Evolutionary conservation across 2,329 filamentous ascomycete species (phyloP), one percentile per base, ranked within the genome.

Genomic region (Plectosphaerella plurivora): DNA sequence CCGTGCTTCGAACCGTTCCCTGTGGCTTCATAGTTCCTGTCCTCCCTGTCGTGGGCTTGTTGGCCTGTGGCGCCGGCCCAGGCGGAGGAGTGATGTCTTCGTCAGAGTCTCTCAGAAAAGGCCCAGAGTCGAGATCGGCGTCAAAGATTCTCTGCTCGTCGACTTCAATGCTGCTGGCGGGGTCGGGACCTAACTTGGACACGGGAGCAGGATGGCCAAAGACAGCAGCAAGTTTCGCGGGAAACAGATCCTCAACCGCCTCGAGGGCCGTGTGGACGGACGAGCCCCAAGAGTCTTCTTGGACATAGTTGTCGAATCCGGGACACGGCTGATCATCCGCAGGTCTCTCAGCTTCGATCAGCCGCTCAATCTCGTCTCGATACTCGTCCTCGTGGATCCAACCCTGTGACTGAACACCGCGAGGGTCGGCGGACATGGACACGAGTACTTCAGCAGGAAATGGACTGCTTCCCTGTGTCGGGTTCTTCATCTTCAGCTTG

Each of bases 331-430:
- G 73, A 22, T 73, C 66, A 24, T 69, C 70, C 37, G 77, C 73
- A 5, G 69, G 68, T 54, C 74, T 79, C 65, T 97, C 91, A 22
- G 86, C 76, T 1, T 71, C 65, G 9, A 89, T 81, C 22, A 95
- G 74, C 24, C 79, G 72, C 28, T 74, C 68, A 2, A 96, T 73
- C 59, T 88, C 78, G 44, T 84, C 74, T 33, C 83, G 76, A 63
- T 87, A 93, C 63, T 96, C 92, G 46, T 90, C 85, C 65, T 97
- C 93, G 59, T 97, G 92, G 51, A 97, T 87, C 93, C 94, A 99
- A 0, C 84, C 86, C n/a, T 84, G 83, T n/a, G 83, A 77, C 39
- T 86, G 80, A 3, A 83, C 82, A 54, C 89, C 79, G 50, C 91
- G 81, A 33, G 84, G 76, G 67, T 94, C 88, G 6, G 91, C 91